Base-by-base conservation (phyloP, 1,139 yeast species). In the Magnusiomyces starmeri region DNA sequence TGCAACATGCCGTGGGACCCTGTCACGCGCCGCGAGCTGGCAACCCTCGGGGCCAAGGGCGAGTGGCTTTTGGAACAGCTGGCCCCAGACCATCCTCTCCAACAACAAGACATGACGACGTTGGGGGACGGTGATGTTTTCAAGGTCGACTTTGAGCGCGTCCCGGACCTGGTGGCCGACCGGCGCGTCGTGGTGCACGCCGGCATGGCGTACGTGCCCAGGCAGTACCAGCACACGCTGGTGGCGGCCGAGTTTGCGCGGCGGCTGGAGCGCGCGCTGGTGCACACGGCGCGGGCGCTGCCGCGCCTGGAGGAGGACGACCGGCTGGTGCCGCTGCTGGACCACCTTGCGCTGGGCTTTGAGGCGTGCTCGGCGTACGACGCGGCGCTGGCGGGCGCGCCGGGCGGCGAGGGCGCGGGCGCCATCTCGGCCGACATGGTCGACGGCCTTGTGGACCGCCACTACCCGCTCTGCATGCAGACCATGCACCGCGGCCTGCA, bases 281-380 rank as follows among this genome's bases (percentile, higher is more conserved):
- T 82, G 22, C 72, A 75, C 53, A 87, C 97, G 0, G 84, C 88
- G 61, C 85, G 85, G 60, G 77, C 85, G 24, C 71, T 90, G 51
- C 95, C 97, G 2, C 75, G 94, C 20, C 72, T 92, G 52, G 96
- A 89, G 62, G 97, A 92, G 70, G 97, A 90, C 64, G 95, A 89
- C 65, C 75, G 99, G 55, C 69, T 92, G 47, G 71, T 88, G 46
- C 97, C 97, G 0, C 79, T 94, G 27, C 73, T 92, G 56, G 81
- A 81, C 63, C 89, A 89, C 62, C 70, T 92, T 51, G 81, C 95
- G 0, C 76, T 78, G 42, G 95, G 94, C 53, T 87, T 85, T 64
- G 54, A 62, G 22, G 61, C 64, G 14, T 53, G 56, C 37, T 54
- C 61, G 7, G 60, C 59, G 40, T 54, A 54, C 45, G 53, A 52